Conservation (phyloP, 2,329 filamentous ascomycete species). For the Calonectria pseudoturangicola region DNA sequence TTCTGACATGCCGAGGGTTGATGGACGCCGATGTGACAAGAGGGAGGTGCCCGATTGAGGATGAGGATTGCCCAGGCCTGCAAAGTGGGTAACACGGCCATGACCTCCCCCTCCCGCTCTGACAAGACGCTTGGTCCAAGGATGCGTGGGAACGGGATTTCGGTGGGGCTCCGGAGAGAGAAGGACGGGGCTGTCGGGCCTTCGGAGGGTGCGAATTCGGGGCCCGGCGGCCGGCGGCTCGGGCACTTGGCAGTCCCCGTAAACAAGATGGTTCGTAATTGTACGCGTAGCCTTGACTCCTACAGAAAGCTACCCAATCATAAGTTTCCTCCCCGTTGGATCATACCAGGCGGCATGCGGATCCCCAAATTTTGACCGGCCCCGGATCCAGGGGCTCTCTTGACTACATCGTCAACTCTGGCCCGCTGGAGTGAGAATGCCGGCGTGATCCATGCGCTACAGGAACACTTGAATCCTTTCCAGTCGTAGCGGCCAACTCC, state of each 20-base stretch:
- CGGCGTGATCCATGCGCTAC: conserved; percentile 91
- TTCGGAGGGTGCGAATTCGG: conserved; percentile 17
- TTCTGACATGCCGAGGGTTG: conserved; percentile 30
- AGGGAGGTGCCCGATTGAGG: conserved; percentile 20
- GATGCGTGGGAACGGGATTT: neutral
- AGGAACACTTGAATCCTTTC: conserved; percentile 96
- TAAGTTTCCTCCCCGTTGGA: conserved; percentile 59
- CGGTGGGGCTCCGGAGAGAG: conserved; percentile 23
- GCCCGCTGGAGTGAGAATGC: conserved; percentile 90
- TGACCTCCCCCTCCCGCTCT: neutral
- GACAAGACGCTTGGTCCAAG: neutral
- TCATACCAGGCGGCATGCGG: conserved; percentile 71
- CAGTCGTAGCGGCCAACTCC: conserved; percentile 96
- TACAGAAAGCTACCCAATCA: conserved; percentile 44
- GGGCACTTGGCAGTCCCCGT: conserved; percentile 23
- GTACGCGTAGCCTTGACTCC: conserved; percentile 11
- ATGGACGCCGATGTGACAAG: conserved; percentile 20
- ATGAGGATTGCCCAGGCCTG: neutral
- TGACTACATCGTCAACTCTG: conserved; percentile 81
- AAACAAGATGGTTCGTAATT: conserved; percentile 5
- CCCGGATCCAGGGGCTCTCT: conserved; percentile 46
- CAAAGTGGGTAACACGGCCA: conserved; percentile 12
- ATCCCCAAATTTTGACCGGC: conserved; percentile 66
- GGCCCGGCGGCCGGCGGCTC: conserved; percentile 15
- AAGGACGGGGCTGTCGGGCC: conserved; percentile 1